Evolutionary conservation across 164 flowering plant species (phyloP), one percentile per base, ranked within the genome.

Genomic region (Nymphaea thermarum): DNA sequence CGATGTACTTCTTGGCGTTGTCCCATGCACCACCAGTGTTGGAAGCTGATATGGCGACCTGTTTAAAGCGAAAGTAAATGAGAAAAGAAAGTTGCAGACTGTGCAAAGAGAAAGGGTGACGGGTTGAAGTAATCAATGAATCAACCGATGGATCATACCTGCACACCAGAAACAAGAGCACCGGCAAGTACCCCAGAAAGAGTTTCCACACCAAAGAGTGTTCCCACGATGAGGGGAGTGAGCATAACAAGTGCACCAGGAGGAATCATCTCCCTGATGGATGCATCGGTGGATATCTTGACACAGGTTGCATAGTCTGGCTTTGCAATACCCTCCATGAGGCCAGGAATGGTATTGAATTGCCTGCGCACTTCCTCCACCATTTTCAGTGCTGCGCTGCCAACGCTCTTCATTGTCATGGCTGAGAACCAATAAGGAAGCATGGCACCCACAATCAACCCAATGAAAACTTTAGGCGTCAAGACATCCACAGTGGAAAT

Each of bases 391-490:
- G 79, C 79, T 47, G 79, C 79, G 62, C 77, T 77, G 47, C 79
- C 79, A 15, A 77, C 79, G 67, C 79, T 76, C 71, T 76, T 76
- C 79, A 76, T 76, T 51, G 79, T 76, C 79, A 76, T 76, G 63
- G 79, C 79, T 11, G 79, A 76, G 74, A 76, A 76, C 79, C 79
- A 76, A 73, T 76, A 76, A 61, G 78, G 78, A 63, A 76, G 78
- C 78, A 76, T 76, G 0, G 79, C 79, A 17, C 79, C 79, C 43
- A 76, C 79, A 55, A 76, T 55, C 69, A 76, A 60, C 3, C 79
- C 79, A 17, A 76, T 76, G 60, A 76, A 76, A 43, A 76, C 79
- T 45, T 76, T 76, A 5, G 79, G 79, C 36, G 76, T 76, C 42
- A 72, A 63, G 45, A 76, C 79, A 67, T 76, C 76, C 16, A 76